A percentile compares a stretch with the other conserved stretches of the same genome.
These are phyloP conservation scores for Lagenidium sp. DNA, from an alignment of 352 stramenopile genomes.

Conservation along the genomic window DNA sequence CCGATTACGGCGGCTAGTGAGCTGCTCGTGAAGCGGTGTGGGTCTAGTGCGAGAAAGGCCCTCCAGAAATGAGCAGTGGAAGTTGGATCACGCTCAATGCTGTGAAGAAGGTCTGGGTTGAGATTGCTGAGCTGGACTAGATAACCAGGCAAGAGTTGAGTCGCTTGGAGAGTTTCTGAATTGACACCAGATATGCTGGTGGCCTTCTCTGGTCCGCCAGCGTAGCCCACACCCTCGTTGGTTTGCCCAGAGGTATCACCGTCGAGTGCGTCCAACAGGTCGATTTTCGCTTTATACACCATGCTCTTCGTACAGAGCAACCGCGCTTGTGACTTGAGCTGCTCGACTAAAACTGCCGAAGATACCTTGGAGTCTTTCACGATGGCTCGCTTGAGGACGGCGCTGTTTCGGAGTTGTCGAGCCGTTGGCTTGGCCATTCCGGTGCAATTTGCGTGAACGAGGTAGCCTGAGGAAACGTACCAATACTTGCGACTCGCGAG, in stretches of 20 bases:
- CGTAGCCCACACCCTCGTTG: no score
- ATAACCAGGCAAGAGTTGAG: constrained; percentile 32
- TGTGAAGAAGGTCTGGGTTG: constrained; percentile 23
- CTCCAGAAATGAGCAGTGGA: constrained; percentile 14
- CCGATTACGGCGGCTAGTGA: constrained; percentile 21
- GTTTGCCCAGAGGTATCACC: no score
- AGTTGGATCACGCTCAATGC: constrained; percentile 19
- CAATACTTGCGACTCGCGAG: constrained; percentile 13
- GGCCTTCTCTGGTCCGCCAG: constrained; percentile 3
- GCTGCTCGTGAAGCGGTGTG: constrained; percentile 26
- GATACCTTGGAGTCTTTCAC: constrained; percentile 30
- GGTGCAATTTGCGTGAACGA: constrained; percentile 27
- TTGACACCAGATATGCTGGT: not conserved
- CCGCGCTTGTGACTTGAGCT: constrained; percentile 16
- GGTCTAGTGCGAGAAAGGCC: constrained; percentile 30
- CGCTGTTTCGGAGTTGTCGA: constrained; percentile 29
- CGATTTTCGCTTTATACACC: constrained; percentile 47
- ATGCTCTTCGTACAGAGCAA: constrained; percentile 42
- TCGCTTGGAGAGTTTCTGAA: constrained; percentile 9
- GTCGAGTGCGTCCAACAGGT: constrained; percentile 32
- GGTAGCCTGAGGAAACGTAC: constrained; percentile 41
- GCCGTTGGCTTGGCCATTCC: constrained; percentile 30
- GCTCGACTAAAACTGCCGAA: constrained; percentile 25
- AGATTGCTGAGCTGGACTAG: constrained; percentile 21
- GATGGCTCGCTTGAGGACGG: constrained; percentile 28